phyloP scores from a whole-genome alignment of 2,329 filamentous ascomycete genomes.

The Fusarium austroafricanum region DNA sequence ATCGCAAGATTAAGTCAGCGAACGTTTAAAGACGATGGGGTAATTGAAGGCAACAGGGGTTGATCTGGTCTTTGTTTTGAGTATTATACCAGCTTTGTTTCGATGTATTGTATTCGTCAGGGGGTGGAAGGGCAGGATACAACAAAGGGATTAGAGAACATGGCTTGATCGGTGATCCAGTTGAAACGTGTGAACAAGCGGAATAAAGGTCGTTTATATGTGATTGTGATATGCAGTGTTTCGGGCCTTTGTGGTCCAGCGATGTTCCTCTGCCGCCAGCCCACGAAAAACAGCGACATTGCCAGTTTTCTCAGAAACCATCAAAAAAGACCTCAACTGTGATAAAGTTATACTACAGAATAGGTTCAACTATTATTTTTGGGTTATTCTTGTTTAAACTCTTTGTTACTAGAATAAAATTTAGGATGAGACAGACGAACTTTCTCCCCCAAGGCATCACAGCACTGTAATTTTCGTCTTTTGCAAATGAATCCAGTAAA shows the following conservation, averaged over 20 bases:
- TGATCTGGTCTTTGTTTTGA: constrained; percentile 24
- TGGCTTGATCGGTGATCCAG: background rate
- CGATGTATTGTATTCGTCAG: constrained; percentile 20
- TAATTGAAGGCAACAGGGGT: constrained; percentile 16
- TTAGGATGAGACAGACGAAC: background rate
- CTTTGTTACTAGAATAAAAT: background rate
- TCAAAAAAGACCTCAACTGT: background rate
- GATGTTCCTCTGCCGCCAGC: background rate
- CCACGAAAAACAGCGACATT: background rate
- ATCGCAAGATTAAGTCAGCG: constrained; percentile 28
- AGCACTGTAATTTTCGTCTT: background rate
- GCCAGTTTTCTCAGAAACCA: background rate
- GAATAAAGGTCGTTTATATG: background rate
- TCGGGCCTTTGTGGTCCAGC: background rate
- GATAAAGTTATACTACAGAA: background rate
- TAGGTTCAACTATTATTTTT: too few species aligned
- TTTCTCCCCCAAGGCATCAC: background rate
- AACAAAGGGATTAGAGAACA: constrained; percentile 9
- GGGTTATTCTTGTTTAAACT: too few species aligned
- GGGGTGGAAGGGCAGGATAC: background rate
- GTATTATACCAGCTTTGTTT: constrained; percentile 26
- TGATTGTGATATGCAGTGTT: background rate
- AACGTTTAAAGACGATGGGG: constrained; percentile 24
- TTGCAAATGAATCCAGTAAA: background rate
- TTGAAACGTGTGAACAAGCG: background rate